Evolutionary conservation across 805 yeast species (phyloP).

Genomic region (Kodamaea laetipori): DNA sequence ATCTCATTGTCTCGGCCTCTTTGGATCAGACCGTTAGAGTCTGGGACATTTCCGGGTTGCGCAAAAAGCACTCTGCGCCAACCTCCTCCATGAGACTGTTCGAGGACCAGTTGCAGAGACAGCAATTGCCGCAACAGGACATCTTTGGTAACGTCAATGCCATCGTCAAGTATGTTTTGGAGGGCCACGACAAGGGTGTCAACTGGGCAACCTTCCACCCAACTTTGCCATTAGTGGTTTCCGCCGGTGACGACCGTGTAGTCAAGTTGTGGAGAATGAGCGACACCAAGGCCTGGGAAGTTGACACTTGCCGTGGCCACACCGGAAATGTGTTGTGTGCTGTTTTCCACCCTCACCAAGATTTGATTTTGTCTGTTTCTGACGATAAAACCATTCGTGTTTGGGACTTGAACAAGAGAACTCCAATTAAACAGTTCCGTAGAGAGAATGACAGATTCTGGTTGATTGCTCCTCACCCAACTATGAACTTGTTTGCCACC

Average conservation of each 20-base stretch:
- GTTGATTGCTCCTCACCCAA: constrained; percentile 87
- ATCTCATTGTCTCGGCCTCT: constrained; percentile 91
- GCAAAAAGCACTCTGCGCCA: constrained; percentile 90
- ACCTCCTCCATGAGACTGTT: constrained; percentile 52
- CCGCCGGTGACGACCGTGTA: constrained; percentile 95
- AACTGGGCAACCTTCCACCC: constrained; percentile 99
- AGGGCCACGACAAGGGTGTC: constrained; percentile 98
- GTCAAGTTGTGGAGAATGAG: constrained; percentile 97
- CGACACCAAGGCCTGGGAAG: constrained; percentile 98
- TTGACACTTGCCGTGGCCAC: constrained; percentile 97
- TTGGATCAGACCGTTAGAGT: constrained; percentile 98
- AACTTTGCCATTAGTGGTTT: constrained; percentile 87
- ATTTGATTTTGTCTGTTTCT: constrained; percentile 86
- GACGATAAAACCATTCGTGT: constrained; percentile 96
- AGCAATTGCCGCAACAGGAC: constrained; percentile 81
- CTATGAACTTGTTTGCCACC: constrained; percentile 89
- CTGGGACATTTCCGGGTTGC: constrained; percentile 95
- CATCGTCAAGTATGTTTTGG: constrained; percentile 90
- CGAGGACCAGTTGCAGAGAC: constrained; percentile 63
- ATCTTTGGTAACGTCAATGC: constrained; percentile 94
- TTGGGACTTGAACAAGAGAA: constrained; percentile 94
- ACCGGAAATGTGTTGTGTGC: constrained; percentile 89
- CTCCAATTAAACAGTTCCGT: constrained; percentile 90
- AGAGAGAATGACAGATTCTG: constrained; percentile 95
- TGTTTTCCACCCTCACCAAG: constrained; percentile 91